Percentiles rank a stretch among this genome's conserved stretches.
These are phyloP conservation scores for Leishmania guyanensis DNA, from an alignment of 208 protist genomes.

Conservation along the genomic window DNA sequence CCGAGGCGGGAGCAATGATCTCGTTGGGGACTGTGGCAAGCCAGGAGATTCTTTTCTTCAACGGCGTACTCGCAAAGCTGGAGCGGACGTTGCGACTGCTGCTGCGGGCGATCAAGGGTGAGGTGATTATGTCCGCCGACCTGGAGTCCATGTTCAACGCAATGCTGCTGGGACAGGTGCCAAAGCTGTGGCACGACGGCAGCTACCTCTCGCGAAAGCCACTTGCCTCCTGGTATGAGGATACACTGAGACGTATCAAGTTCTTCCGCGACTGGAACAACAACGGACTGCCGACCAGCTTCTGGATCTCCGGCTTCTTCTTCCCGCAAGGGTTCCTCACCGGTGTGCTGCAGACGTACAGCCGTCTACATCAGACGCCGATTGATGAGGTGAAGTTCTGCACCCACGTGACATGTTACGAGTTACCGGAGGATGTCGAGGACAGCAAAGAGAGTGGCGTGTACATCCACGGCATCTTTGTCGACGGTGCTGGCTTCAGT, in stretches of 20 bases:
- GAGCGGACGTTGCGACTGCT: slow-evolving; percentile 72
- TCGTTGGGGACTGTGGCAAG: slow-evolving; percentile 89
- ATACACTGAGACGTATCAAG: slow-evolving; percentile 90
- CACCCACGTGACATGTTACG: slow-evolving; percentile 82
- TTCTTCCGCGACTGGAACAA: slow-evolving; percentile 96
- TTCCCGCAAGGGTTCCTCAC: slow-evolving; percentile 97
- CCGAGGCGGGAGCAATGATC: slow-evolving; percentile 85
- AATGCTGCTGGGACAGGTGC: slow-evolving; percentile 92
- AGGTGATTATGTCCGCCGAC: slow-evolving; percentile 91
- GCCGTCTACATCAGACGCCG: slow-evolving; percentile 82
- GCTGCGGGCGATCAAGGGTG: slow-evolving; percentile 85
- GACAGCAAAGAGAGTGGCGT: slow-evolving; percentile 72
- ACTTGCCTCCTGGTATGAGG: slow-evolving; percentile 95
- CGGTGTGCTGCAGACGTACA: slow-evolving; percentile 92
- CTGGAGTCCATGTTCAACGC: slow-evolving; percentile 92
- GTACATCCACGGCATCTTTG: slow-evolving; percentile 92
- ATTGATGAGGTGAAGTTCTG: slow-evolving; percentile 93
- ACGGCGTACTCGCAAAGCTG: slow-evolving; percentile 80
- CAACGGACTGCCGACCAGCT: slow-evolving; percentile 89
- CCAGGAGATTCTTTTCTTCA: slow-evolving; percentile 94
- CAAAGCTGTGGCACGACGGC: slow-evolving; percentile 87
- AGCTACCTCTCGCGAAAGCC: slow-evolving; percentile 96
- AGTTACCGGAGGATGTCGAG: slow-evolving; percentile 72
- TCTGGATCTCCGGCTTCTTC: slow-evolving; percentile 98
- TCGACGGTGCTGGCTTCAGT: slow-evolving; percentile 90